phyloP scores from a whole-genome alignment of 2,329 filamentous ascomycete genomes.

The Aschersonia sp. region DNA sequence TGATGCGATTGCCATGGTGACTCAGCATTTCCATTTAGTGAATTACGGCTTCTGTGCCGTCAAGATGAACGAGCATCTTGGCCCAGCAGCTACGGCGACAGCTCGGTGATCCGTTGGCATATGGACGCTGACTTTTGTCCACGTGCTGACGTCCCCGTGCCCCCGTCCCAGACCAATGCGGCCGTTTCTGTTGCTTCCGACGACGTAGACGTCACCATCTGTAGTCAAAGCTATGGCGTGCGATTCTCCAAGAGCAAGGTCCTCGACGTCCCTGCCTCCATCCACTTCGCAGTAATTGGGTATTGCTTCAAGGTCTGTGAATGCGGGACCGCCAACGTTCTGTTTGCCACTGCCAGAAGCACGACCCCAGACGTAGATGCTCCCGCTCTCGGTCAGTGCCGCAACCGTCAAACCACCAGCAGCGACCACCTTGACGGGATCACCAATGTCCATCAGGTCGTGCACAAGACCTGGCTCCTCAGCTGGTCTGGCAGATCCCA shows the following conservation, averaged over 20 bases:
- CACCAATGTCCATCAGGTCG: constrained; percentile 34
- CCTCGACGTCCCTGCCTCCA: constrained; percentile 34
- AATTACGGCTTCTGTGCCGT: constrained; percentile 8
- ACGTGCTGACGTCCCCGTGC: constrained; percentile 12
- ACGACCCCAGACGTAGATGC: constrained; percentile 48
- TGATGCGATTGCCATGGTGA: no score
- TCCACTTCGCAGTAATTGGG: constrained; percentile 32
- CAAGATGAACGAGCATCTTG: constrained; percentile 33
- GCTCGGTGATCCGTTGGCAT: constrained; percentile 13
- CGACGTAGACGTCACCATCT: constrained; percentile 34
- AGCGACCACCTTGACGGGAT: constrained; percentile 37
- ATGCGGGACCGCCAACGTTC: constrained; percentile 6
- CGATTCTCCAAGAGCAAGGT: constrained; percentile 41
- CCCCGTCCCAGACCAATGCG: constrained; percentile 35
- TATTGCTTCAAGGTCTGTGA: constrained; percentile 14
- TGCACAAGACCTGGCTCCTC: constrained; percentile 28
- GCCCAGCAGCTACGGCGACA: constrained; percentile 32
- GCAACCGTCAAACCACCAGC: constrained; percentile 42
- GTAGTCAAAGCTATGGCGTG: constrained; percentile 43
- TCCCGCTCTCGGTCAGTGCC: constrained; percentile 40
- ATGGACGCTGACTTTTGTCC: constrained; percentile 20
- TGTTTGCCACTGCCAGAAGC: constrained; percentile 8
- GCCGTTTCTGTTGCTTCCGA: constrained; percentile 42
- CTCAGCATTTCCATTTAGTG: constrained; percentile 8
- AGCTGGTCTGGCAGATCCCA: constrained; percentile 22